Evolutionary conservation across 371 early-diverging fungal species (phyloP), one percentile per base, ranked within the genome.

Genomic region (Apophysomyces sp.): DNA sequence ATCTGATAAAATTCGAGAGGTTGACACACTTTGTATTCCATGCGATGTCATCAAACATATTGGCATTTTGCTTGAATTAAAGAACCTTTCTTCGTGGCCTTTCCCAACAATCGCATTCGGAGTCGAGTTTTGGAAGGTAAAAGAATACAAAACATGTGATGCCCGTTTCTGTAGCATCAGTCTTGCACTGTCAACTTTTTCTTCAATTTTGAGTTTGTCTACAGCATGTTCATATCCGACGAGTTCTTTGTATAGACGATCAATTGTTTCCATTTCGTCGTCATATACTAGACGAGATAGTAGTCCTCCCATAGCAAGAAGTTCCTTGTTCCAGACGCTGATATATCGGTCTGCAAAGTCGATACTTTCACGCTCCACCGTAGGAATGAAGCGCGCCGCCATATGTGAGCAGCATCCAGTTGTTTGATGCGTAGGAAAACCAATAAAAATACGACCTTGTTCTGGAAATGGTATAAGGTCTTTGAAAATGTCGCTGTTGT

Each of bases 401-500:
- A 95, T 77, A 62, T 93, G 93, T 30, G 87, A 86, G 55, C 86
- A 82, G 66, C 89, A 92, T 4, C 96, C 96, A 0, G 95, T 95
- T 0, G 96, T 95, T 66, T 96, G 94, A 66, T 93, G 92, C 5
- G 94, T 95, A 0, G 92, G 90, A 64, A 96, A 94, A 0, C 93
- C 96, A 61, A 96, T 96, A 66, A 93, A 94, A 12, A 95, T 84
- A 31, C 89, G 74, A 0, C 96, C 96, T 66, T 94, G 95, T 15
- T 90, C 79, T 27, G 88, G 89, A 41, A 81, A 89, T 3, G 90
- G 89, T 0, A 88, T 68, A 12, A 96, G 68, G 30, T 92, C 89
- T 44, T 83, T 77, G 69, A 95, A 94, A 6, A 93, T 78, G 12
- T 67, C 65, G 36, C 65, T 67, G 28, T 64, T 65, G 15, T 80